Base-by-base conservation (phyloP, 345 rosid genomes). In the Dovyalis caffra region DNA sequence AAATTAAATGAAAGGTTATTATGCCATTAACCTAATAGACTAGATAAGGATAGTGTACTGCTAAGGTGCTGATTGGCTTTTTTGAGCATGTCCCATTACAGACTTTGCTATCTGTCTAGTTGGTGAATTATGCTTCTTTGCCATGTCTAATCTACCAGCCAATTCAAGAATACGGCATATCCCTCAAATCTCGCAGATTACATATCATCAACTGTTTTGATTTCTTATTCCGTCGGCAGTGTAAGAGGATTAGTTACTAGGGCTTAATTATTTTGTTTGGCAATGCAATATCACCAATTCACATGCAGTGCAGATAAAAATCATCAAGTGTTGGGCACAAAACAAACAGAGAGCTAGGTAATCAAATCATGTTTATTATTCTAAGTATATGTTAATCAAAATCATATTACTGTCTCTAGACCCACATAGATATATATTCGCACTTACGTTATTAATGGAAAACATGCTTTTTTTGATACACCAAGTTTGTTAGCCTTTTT, bases 141-240 rank as follows among this genome's bases (percentile, higher is more conserved):
- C 33, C 31, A 20, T 43, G 53, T 51, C 73, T 26, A 7, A 34
- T 67, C 45, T 51, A 33, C 56, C 64, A 49, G 62, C 23, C 76
- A 38, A 68, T 49, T 56, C 71, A 37, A 16, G 15, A 47, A 40
- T 37, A 20, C 57, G 68, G 43, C 87, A 82, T 64, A 79, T 85
- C 85, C 85, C 87, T 51, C 6, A 73, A 66, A 82, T 85, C 80
- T 47, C 81, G 87, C 78, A 28, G 68, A 77, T 58, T 34, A n/a
- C n/a, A n/a, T n/a, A 56, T 33, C 38, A 57, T 53, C 61, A 31
- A 51, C 25, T 18, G 56, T 6, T 58, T 20, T 3, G 58, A 37
- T 47, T 47, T 56, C 61, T 47, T 58, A 31, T 64, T n/a, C 64
- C 33, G 72, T 79, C 80, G 76, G 76, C 71, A 57, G 18, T 32